Conservation (phyloP, 306 rosid species). For the Vigna reflexopilosa region DNA sequence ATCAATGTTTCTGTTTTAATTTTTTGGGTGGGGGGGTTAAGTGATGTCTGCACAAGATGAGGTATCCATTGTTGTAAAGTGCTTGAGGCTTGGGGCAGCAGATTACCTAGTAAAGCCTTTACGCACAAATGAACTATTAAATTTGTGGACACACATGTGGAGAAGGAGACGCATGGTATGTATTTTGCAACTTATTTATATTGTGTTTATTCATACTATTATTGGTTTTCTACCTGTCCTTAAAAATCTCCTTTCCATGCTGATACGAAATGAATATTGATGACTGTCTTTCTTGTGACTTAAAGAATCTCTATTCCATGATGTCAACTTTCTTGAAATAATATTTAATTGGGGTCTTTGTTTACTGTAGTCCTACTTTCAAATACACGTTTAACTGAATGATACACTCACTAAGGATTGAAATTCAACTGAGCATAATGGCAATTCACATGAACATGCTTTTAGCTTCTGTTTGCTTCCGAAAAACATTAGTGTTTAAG, state of each 20-base stretch:
- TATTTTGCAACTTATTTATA: constrained; percentile 41
- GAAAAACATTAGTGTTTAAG: background rate
- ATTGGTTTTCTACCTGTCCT: background rate
- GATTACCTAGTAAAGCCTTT: constrained; percentile 99
- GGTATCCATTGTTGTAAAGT: constrained; percentile 93
- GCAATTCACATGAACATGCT: no score
- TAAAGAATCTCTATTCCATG: background rate
- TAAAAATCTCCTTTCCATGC: background rate
- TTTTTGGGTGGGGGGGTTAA: constrained; percentile 38
- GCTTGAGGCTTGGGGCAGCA: constrained; percentile 98
- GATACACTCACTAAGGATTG: background rate
- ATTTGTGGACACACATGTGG: constrained; percentile 99
- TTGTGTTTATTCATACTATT: constrained; percentile 20
- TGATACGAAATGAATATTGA: constrained; percentile 10
- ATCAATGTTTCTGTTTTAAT: constrained; percentile 42
- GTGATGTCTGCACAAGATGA: constrained; percentile 99
- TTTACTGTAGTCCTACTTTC: no score
- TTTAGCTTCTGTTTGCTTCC: no score
- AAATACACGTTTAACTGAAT: no score
- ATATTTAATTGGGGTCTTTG: background rate
- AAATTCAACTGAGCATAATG: no score
- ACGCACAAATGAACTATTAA: constrained; percentile 94
- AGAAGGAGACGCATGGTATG: constrained; percentile 97
- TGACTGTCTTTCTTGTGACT: background rate
- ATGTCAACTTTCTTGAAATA: constrained; percentile 17